Evolutionary conservation across 2,329 filamentous ascomycete species (phyloP).

Genomic region (Fusarium decemcellulare): DNA sequence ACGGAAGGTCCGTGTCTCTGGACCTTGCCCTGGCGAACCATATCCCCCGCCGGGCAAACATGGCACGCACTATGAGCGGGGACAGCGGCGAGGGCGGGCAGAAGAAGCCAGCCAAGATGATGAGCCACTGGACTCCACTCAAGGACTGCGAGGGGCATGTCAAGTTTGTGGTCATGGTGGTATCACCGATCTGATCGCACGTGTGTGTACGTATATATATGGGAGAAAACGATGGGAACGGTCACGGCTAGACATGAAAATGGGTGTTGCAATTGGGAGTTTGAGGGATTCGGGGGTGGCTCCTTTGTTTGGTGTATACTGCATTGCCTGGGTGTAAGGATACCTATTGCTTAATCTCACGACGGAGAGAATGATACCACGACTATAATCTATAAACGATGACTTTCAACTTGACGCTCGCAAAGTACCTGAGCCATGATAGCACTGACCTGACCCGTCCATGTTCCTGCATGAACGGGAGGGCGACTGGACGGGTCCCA

Average conservation of each 20-base stretch:
- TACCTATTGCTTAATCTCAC: constrained; percentile 36
- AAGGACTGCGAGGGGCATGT: constrained; percentile 44
- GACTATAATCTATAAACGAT: constrained; percentile 25
- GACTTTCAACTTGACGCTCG: background rate
- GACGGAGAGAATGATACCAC: constrained; percentile 39
- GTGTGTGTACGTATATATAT: background rate
- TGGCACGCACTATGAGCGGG: constrained; percentile 28
- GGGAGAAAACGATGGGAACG: background rate
- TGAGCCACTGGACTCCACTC: constrained; percentile 49
- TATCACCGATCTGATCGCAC: constrained; percentile 30
- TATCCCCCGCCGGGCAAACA: constrained; percentile 45
- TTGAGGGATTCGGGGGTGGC: background rate
- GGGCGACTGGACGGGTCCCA: background rate
- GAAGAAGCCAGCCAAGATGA: constrained; percentile 43
- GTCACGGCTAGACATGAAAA: constrained; percentile 1
- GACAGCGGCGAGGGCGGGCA: constrained; percentile 31
- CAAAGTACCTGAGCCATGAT: too few species aligned
- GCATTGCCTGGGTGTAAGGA: constrained; percentile 21
- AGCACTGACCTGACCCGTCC: background rate
- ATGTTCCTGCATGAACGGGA: background rate
- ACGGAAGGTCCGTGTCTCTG: constrained; percentile 54
- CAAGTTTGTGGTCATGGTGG: constrained; percentile 45
- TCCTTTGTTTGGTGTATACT: constrained; percentile 13
- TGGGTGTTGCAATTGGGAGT: background rate
- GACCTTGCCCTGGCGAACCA: constrained; percentile 48